Conservation (phyloP, 2,329 filamentous ascomycete species). For the Emmonsia crescens region DNA sequence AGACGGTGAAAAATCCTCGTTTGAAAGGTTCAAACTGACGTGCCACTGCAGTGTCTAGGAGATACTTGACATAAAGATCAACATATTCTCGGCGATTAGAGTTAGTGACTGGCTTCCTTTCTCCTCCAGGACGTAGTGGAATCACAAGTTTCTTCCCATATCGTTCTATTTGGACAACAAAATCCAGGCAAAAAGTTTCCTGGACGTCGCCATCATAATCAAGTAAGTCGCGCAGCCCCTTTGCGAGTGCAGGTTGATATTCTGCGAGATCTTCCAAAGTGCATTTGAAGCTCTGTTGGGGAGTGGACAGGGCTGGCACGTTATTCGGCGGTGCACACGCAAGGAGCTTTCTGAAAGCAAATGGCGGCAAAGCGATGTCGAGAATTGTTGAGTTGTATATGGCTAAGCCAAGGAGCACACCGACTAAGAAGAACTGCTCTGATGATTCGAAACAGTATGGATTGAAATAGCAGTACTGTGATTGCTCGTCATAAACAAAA, state of each 20-base stretch:
- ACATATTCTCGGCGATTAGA: conserved; percentile 76
- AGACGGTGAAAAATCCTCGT: conserved; percentile 85
- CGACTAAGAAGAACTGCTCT: conserved; percentile 84
- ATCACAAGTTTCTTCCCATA: conserved; percentile 59
- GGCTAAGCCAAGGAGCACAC: conserved; percentile 74
- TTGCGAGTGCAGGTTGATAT: conserved; percentile 64
- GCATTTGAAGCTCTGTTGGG: conserved; percentile 53
- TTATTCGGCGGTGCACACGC: conserved; percentile 57
- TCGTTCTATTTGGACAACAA: conserved; percentile 63
- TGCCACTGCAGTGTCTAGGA: conserved; percentile 65
- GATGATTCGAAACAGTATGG: conserved; percentile 80
- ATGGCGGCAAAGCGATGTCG: conserved; percentile 76
- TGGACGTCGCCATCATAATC: conserved; percentile 80
- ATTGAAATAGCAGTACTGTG: conserved; percentile 86
- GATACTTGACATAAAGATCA: conserved; percentile 67
- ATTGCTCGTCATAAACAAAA: conserved; percentile 86
- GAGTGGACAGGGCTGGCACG: conserved; percentile 46
- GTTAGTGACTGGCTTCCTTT: conserved; percentile 68
- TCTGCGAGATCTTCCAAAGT: conserved; percentile 74
- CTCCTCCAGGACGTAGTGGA: conserved; percentile 64
- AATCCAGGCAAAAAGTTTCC: conserved; percentile 68
- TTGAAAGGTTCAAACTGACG: conserved; percentile 91
- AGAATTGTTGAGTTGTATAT: conserved; percentile 94
- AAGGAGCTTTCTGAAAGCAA: conserved; percentile 79
- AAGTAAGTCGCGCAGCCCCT: conserved; percentile 62